Conservation (phyloP, 805 yeast genomes). For the Henningerozyma blattae region DNA sequence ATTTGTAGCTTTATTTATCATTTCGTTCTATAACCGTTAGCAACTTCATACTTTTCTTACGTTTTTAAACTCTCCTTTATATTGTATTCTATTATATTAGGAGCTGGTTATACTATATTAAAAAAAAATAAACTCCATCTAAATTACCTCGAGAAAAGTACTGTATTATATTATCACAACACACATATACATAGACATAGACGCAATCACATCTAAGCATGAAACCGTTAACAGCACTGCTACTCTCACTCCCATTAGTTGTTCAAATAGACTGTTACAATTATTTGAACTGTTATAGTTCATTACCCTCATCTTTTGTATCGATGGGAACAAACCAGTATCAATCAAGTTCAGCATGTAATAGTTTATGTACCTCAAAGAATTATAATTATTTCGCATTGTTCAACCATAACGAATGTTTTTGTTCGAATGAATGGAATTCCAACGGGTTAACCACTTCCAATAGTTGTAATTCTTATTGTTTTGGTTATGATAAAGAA, state of each 20-base stretch:
- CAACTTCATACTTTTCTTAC: too few species aligned
- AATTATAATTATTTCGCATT: slow-evolving; percentile 22
- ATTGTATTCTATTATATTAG: too few species aligned
- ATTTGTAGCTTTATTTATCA: too few species aligned
- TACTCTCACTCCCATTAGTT: background rate
- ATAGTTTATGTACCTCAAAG: slow-evolving; percentile 8
- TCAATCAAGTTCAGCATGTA: slow-evolving; percentile 21
- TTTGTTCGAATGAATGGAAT: slow-evolving; percentile 21
- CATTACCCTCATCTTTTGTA: slow-evolving; percentile 20
- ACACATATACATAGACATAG: background rate
- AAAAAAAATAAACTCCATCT: too few species aligned
- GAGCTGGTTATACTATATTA: background rate
- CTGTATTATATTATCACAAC: too few species aligned
- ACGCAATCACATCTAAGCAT: background rate
- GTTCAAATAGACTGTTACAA: slow-evolving; percentile 7
- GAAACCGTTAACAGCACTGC: background rate
- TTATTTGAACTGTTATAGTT: slow-evolving; percentile 16
- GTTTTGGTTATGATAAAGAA: slow-evolving; percentile 48
- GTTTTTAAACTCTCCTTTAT: too few species aligned
- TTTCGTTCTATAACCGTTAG: too few species aligned
- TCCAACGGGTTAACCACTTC: slow-evolving; percentile 7
- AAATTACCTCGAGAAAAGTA: too few species aligned
- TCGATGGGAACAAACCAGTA: too few species aligned
- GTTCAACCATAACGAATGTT: slow-evolving; percentile 18
- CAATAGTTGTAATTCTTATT: slow-evolving; percentile 22